These are phyloP conservation scores for Trichoderma semiorbis DNA, from an alignment of 2,329 filamentous ascomycete species.

Conservation along the genomic window DNA sequence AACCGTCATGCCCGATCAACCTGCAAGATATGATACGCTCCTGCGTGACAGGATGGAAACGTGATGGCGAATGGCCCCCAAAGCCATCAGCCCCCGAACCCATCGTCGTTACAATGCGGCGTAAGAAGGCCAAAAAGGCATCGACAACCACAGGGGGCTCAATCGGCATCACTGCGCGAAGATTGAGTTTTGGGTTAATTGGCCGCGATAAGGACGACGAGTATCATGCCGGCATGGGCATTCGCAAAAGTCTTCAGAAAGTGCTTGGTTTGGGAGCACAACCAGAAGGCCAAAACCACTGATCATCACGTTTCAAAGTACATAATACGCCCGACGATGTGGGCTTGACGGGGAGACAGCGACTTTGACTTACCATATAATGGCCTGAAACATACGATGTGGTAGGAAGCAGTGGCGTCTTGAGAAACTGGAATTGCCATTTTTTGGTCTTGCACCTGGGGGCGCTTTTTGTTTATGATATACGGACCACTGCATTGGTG, in stretches of 20 bases:
- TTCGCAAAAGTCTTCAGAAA: conserved; percentile 45
- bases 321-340: neutral
- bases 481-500: conserved; percentile 4
- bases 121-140: conserved; percentile 37
- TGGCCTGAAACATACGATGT: neutral
- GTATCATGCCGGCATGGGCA: conserved; percentile 35
- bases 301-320: neutral
- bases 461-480: conserved; percentile 14
- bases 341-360: neutral
- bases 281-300: conserved; percentile 18
- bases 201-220: conserved; percentile 39
- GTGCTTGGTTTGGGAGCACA: conserved; percentile 40
- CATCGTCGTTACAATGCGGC: conserved; percentile 33
- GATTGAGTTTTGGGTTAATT: conserved; percentile 48
- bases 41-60: conserved; percentile 87
- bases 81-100: conserved; percentile 43
- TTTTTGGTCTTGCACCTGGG: conserved; percentile 6
- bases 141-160: conserved; percentile 25
- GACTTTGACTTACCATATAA: neutral
- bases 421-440: conserved; percentile 1
- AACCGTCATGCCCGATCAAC: conserved; percentile 85
- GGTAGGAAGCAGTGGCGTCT: neutral
- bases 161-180: conserved; percentile 33
- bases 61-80: conserved; percentile 87
- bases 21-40: conserved; percentile 74